Evolutionary conservation across 371 early-diverging fungal genomes (phyloP), one percentile per base, ranked within the genome.

Genomic region (Circinella minor): DNA sequence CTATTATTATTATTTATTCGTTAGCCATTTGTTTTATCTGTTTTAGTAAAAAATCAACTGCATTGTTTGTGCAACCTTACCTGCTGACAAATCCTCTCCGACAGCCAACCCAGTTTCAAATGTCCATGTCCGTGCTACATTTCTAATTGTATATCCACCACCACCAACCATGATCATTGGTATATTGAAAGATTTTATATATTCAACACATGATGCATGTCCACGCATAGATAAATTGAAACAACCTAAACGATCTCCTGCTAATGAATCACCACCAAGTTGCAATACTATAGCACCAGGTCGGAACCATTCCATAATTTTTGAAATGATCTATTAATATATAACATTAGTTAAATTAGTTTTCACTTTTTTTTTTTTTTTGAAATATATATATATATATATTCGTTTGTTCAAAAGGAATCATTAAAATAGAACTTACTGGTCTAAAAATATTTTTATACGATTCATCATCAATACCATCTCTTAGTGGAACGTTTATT

Each of bases 251-350:
- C 97, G 92, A 79, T 99, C 99, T 15, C 98, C 98, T 15, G 95
- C 93, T 36, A 99, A 81, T 57, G 99, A 99, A 77, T 99, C 99
- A 0, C 99, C 97, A 63, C 99, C 99, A 76, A 96, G 95, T 79
- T 99, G 99, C 74, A 99, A 77, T 20, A 99, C 96, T 48, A 99
- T 88, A 0, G 93, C 99, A 39, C 93, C 93, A 8, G 99, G 99
- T 36, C 91, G 86, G 82, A 94, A 99, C 82, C 89, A 88, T 20
- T 96, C 95, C 86, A 99, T 94, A 9, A 98, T 72, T 14, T 68
- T 75, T 65, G 71, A 59, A 27, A 77, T 77, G 38, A 74, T 62
- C 73, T 73, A 61, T 34, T 34, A 64, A 46, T 6, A 39, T 34
- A 3, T 14, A 4, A 51, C 20, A 20, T 27, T 27, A 27, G 27